Base-by-base conservation (phyloP, 768 basidiomycete species). In the Phallus indusiatus region DNA sequence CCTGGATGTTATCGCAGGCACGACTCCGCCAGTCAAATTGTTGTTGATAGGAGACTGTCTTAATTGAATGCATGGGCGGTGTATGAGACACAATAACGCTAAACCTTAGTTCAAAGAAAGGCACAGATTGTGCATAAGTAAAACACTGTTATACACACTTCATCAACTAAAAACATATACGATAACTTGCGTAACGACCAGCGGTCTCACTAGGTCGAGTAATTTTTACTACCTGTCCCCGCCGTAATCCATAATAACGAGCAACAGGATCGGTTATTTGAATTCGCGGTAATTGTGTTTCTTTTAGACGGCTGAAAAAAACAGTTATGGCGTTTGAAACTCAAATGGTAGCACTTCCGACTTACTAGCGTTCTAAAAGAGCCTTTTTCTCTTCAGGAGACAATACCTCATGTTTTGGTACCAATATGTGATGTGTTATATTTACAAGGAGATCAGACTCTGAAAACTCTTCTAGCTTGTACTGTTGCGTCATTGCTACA, bases 141-240 rank as follows among this genome's bases (percentile, higher is more conserved):
- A 42, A 42, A 42, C 4, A 42, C 14, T 42, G n/a, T 10, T 42
- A 42, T 42, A 42, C 42, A 42, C 42, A 42, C 42, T 14, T 42
- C 42, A 37, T 8, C 16, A 42, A 14, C 47, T 60, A 68, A 60
- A 67, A 92, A 74, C 90, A 91, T 70, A 93, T 90, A 62, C 90
- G 87, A 76, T 93, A 93, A 68, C 90, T 92, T 55, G 90, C 88
- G 66, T 93, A 94, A 61, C 91, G 83, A 54, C 95, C 95, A 63
- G 88, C 90, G 17, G 96, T 99, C 78, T 98, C 96, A 73, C 90
- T 94, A 24, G 94, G 90, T 67, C 96, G 78, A 61, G 89, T 97
- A 67, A 99, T 98, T 78, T 96, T 97, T 72, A 99, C 96, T 51
- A 99, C 96, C 71, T 95, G 92, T 24, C 95, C 94, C 53, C 96